Percentiles rank a stretch among this genome's conserved stretches.
Conservation (phyloP, 1,284 basidiomycete species). For the Amylostereum areolatum region DNA sequence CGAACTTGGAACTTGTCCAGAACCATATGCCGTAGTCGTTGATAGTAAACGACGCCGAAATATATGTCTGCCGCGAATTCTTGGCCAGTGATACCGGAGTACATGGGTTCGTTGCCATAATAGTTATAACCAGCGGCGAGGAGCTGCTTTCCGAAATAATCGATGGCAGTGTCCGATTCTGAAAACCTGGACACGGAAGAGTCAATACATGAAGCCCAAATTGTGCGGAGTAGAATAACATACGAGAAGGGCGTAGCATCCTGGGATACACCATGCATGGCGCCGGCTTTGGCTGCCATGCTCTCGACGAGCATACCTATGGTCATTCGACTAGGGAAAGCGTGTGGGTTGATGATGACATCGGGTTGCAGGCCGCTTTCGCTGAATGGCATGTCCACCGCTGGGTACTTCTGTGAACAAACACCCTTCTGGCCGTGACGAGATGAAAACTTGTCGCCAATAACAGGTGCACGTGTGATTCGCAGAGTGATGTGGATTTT, state of each 20-base stretch:
- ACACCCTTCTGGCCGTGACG: slow-evolving; percentile 99
- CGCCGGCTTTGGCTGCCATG: slow-evolving; percentile 97
- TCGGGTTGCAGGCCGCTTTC: slow-evolving; percentile 99
- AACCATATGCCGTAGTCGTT: slow-evolving; percentile 98
- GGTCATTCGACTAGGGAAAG: slow-evolving; percentile 99
- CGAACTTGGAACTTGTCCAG: slow-evolving; percentile 99
- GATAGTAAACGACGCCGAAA: slow-evolving; percentile 97
- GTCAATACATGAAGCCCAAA: neutral
- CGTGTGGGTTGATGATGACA: slow-evolving; percentile 99
- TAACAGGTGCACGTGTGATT: slow-evolving; percentile 93
- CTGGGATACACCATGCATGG: slow-evolving; percentile 97
- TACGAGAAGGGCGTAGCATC: slow-evolving; percentile 98
- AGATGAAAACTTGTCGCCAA: slow-evolving; percentile 99
- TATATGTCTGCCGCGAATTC: slow-evolving; percentile 99
- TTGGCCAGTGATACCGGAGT: slow-evolving; percentile 97
- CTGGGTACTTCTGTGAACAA: slow-evolving; percentile 98
- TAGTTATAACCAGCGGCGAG: slow-evolving; percentile 96
- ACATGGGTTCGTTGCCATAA: slow-evolving; percentile 99
- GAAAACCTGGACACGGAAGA: slow-evolving; percentile 61
- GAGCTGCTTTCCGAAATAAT: slow-evolving; percentile 97
- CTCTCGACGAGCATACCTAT: slow-evolving; percentile 99
- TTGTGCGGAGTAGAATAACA: slow-evolving; percentile 18
- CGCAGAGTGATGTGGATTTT: slow-evolving; percentile 94
- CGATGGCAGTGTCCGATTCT: slow-evolving; percentile 92
- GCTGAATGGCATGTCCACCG: slow-evolving; percentile 97